Evolutionary conservation across 2,329 filamentous ascomycete genomes (phyloP).

Genomic region (Colletotrichum salicis): DNA sequence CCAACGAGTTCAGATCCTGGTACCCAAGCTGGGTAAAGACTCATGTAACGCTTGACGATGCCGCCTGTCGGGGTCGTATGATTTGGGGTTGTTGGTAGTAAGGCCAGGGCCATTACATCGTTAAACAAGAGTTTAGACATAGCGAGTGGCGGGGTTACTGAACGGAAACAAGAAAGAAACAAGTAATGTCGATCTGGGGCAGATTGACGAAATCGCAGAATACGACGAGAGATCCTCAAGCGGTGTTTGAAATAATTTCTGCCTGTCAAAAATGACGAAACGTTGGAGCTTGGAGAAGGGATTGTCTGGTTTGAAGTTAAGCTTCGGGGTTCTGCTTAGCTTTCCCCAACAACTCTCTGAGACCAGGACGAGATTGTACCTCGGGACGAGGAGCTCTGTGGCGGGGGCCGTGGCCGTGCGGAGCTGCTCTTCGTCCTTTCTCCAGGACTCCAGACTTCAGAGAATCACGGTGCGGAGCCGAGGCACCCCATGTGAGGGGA

Average conservation of each 20-base stretch:
- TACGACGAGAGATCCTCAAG: background rate
- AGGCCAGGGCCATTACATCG: slow-evolving; percentile 29
- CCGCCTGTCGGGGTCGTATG: background rate
- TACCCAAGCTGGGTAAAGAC: slow-evolving; percentile 33
- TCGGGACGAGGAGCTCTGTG: slow-evolving; percentile 29
- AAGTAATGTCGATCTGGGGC: background rate
- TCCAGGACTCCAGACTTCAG: background rate
- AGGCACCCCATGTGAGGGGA: slow-evolving; percentile 32
- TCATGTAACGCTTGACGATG: slow-evolving; percentile 28
- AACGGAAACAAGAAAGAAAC: background rate
- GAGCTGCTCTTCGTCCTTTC: slow-evolving; percentile 7
- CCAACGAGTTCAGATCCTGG: slow-evolving; percentile 31
- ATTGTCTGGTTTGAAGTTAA: slow-evolving; percentile 5
- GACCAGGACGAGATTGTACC: slow-evolving; percentile 26
- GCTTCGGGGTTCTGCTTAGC: background rate
- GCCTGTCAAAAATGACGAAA: background rate
- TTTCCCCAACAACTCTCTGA: slow-evolving; percentile 11
- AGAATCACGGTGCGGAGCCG: slow-evolving; percentile 26
- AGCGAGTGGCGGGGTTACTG: background rate
- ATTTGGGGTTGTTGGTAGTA: background rate
- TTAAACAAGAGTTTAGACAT: slow-evolving; percentile 29
- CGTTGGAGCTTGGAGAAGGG: slow-evolving; percentile 10
- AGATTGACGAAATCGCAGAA: background rate
- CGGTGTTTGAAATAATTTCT: slow-evolving; percentile 13
- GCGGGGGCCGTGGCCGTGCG: slow-evolving; percentile 29